Evolutionary conservation across 495 filamentous ascomycete species (phyloP).

Genomic region (Copromyces sp.): DNA sequence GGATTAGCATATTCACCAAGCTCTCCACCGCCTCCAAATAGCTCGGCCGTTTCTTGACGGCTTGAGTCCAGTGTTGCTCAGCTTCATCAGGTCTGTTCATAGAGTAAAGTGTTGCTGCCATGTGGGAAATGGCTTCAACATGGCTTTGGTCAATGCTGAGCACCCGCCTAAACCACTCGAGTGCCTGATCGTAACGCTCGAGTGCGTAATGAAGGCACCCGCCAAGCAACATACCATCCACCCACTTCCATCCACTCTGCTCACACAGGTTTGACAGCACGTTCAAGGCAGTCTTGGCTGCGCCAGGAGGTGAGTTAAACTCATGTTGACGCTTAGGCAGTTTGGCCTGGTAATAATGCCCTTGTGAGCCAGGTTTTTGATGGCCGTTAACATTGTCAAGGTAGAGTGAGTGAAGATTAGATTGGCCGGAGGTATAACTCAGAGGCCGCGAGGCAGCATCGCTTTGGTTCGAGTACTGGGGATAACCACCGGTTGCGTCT

Average conservation of each 20-base stretch:
- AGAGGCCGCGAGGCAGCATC: slow-evolving; percentile 9
- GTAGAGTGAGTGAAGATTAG: not conserved
- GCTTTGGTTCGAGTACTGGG: slow-evolving; percentile 17
- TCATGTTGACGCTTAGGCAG: slow-evolving; percentile 11
- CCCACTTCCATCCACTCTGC: slow-evolving; percentile 86
- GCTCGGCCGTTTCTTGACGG: slow-evolving; percentile 72
- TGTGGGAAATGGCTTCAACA: slow-evolving; percentile 89
- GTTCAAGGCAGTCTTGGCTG: slow-evolving; percentile 61
- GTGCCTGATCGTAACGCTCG: slow-evolving; percentile 73
- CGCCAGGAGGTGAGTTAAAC: slow-evolving; percentile 25
- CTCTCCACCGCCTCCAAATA: slow-evolving; percentile 97
- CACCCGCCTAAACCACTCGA: slow-evolving; percentile 84
- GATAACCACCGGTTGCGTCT: slow-evolving; percentile 8
- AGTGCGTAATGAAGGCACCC: slow-evolving; percentile 92
- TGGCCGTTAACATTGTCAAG: slow-evolving; percentile 1
- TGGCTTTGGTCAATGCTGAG: slow-evolving; percentile 77
- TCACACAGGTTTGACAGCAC: slow-evolving; percentile 73
- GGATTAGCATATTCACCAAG: slow-evolving; percentile 79
- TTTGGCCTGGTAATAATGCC: slow-evolving; percentile 9
- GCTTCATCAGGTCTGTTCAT: slow-evolving; percentile 76
- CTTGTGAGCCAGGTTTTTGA: slow-evolving; percentile 1
- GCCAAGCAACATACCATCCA: slow-evolving; percentile 87
- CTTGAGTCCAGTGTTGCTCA: slow-evolving; percentile 73
- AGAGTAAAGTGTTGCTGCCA: slow-evolving; percentile 79
- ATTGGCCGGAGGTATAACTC: not conserved